Conservation (phyloP, 2,329 filamentous ascomycete genomes). For the Hymenoscyphus scutula region DNA sequence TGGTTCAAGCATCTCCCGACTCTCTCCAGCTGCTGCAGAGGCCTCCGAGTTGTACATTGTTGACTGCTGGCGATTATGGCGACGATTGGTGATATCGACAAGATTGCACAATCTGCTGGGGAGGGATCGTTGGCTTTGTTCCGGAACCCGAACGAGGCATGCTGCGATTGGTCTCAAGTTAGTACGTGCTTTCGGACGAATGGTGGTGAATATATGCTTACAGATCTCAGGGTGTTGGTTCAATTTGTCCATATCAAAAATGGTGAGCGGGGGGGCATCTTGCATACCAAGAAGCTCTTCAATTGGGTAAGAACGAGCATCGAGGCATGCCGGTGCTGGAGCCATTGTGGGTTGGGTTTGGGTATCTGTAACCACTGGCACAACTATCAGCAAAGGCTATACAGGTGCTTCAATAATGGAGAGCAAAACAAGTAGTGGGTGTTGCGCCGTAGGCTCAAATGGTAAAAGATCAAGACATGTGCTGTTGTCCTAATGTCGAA, state of each 20-base stretch:
- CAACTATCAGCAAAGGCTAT: neutral
- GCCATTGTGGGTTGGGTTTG: neutral
- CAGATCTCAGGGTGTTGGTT: conserved; percentile 32
- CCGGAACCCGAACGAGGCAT: conserved; percentile 29
- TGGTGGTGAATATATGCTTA: conserved; percentile 17
- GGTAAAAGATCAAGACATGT: neutral
- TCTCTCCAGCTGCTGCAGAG: conserved; percentile 25
- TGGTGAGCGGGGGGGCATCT: conserved; percentile 26
- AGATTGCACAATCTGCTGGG: conserved; percentile 26
- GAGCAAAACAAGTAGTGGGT: neutral
- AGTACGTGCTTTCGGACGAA: neutral
- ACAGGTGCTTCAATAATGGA: neutral
- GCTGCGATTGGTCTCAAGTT: conserved; percentile 16
- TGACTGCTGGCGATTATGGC: conserved; percentile 8
- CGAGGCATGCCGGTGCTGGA: neutral
- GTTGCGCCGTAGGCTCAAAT: neutral
- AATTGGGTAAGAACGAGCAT: conserved; percentile 25
- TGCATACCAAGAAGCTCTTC: conserved; percentile 32
- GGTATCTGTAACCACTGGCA: neutral
- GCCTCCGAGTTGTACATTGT: conserved; percentile 21
- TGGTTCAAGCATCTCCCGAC: conserved; percentile 10
- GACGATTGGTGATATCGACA: conserved; percentile 24
- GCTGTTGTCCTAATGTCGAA: neutral
- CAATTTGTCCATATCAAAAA: conserved; percentile 28
- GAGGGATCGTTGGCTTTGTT: conserved; percentile 22